Percentiles rank a stretch among this genome's conserved stretches.
Conservation (phyloP, 306 rosid genomes). For the Medicago ruthenica region DNA sequence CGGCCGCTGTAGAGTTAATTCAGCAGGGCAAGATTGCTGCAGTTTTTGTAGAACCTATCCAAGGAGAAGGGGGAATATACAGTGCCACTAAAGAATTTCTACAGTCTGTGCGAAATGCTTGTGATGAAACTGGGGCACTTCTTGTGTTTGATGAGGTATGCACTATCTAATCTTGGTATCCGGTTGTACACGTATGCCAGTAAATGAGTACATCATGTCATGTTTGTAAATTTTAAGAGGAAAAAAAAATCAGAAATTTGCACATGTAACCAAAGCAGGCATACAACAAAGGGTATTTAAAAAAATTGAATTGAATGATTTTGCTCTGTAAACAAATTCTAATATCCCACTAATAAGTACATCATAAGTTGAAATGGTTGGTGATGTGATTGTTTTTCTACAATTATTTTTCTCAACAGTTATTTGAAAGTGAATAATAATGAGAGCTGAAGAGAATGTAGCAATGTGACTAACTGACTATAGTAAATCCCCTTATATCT, state of each 20-base stretch:
- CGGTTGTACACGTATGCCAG: not conserved
- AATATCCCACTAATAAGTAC: slow-evolving; percentile 12
- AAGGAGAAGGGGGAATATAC: slow-evolving; percentile 95
- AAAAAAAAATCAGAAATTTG: slow-evolving; percentile 1
- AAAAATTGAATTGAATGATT: not conserved
- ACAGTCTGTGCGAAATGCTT: slow-evolving; percentile 68
- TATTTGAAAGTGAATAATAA: not conserved
- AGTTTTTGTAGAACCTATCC: slow-evolving; percentile 91
- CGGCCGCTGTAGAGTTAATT: slow-evolving; percentile 67
- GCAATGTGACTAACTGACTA: not conserved
- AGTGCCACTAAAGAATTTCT: slow-evolving; percentile 88
- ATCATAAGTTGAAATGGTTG: slow-evolving; percentile 19
- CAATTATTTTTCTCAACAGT: not conserved
- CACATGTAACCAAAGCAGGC: not conserved
- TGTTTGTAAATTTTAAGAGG: not conserved
- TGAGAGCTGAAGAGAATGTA: not conserved
- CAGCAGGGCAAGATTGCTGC: slow-evolving; percentile 75
- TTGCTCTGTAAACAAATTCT: not conserved
- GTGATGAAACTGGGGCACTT: slow-evolving; percentile 82
- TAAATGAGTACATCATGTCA: not conserved
- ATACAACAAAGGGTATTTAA: not conserved
- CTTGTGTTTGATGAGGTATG: slow-evolving; percentile 92
- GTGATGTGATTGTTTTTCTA: not conserved
- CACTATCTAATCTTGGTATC: slow-evolving; percentile 3
- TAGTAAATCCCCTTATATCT: not conserved